Evolutionary conservation across 2,329 filamentous ascomycete genomes (phyloP).

Genomic region (Intubia oerlemansii): DNA sequence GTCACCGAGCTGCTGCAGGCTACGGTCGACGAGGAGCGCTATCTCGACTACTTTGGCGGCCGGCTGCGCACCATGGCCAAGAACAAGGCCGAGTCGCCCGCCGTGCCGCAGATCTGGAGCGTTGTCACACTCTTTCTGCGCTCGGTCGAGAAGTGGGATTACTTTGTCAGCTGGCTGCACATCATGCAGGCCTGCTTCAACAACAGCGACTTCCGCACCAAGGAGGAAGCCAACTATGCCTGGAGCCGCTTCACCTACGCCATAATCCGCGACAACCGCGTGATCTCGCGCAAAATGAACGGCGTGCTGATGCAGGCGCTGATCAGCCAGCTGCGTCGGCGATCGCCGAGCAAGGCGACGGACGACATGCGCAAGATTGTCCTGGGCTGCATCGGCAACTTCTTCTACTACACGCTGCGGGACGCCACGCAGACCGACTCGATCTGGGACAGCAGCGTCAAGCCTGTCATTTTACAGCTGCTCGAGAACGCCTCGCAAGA

Average conservation of each 20-base stretch:
- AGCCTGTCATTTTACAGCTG: conserved; percentile 37
- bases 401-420: conserved; percentile 66
- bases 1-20: conserved; percentile 42
- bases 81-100: conserved; percentile 34
- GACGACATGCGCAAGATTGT: conserved; percentile 35
- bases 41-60: conserved; percentile 47
- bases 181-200: conserved; percentile 75
- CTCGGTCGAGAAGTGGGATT: conserved; percentile 48
- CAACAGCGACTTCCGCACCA: conserved; percentile 46
- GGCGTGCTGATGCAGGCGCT: conserved; percentile 42
- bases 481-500: conserved; percentile 20
- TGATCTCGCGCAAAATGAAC: conserved; percentile 31
- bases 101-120: conserved; percentile 79
- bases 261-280: conserved; percentile 38
- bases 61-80: conserved; percentile 49
- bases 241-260: conserved; percentile 74
- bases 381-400: conserved; percentile 52
- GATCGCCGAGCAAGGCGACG: conserved; percentile 31
- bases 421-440: conserved; percentile 44
- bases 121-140: conserved; percentile 60
- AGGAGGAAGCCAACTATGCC: conserved; percentile 57
- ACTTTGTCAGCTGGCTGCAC: conserved; percentile 52
- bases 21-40: conserved; percentile 35
- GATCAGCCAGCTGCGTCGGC: conserved; percentile 42
- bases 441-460: conserved; percentile 61